Percentiles rank a stretch among this genome's conserved stretches.
phyloP scores from a whole-genome alignment of 139 green algal genomes.

The Dunaliella primolecta region DNA sequence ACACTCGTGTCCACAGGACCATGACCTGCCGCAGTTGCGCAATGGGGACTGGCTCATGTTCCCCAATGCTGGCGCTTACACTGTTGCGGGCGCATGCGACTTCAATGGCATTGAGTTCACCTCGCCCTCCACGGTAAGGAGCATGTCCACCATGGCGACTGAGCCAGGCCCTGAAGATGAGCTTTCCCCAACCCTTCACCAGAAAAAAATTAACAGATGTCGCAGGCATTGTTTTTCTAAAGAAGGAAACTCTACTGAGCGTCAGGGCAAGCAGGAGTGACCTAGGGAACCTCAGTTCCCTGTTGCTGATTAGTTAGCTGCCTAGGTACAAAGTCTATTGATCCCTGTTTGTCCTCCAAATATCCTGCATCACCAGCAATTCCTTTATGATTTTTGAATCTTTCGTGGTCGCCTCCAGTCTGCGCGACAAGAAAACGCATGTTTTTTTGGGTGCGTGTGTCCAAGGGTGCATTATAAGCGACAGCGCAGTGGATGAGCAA shows the following conservation, averaged over 20 bases:
- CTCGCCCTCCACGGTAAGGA: not conserved
- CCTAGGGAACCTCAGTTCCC: not conserved
- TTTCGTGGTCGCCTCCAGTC: no score
- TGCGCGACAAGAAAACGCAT: no score
- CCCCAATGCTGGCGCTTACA: slow-evolving; percentile 90
- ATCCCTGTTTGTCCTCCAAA: slow-evolving; percentile 7
- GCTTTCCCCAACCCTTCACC: not conserved
- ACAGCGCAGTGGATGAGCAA: not conserved
- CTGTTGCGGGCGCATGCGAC: slow-evolving; percentile 75
- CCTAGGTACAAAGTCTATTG: no score
- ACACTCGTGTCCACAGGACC: no score
- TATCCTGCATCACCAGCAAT: no score
- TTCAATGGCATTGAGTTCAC: slow-evolving; percentile 70
- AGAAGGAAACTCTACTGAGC: no score
- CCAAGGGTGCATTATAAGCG: not conserved
- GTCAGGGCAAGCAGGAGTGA: no score
- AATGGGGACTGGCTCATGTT: slow-evolving; percentile 95
- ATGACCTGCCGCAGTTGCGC: slow-evolving; percentile 70
- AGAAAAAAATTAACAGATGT: not conserved
- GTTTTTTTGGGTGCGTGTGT: no score
- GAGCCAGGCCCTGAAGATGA: not conserved
- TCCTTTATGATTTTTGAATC: not conserved
- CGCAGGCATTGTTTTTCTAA: not conserved
- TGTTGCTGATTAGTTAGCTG: not conserved
- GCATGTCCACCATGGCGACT: not conserved